A percentile compares a stretch with the other conserved stretches of the same genome.
These are phyloP conservation scores for Phytophthora pseudosyringae DNA, from an alignment of 352 stramenopile genomes.

Conservation along the genomic window DNA sequence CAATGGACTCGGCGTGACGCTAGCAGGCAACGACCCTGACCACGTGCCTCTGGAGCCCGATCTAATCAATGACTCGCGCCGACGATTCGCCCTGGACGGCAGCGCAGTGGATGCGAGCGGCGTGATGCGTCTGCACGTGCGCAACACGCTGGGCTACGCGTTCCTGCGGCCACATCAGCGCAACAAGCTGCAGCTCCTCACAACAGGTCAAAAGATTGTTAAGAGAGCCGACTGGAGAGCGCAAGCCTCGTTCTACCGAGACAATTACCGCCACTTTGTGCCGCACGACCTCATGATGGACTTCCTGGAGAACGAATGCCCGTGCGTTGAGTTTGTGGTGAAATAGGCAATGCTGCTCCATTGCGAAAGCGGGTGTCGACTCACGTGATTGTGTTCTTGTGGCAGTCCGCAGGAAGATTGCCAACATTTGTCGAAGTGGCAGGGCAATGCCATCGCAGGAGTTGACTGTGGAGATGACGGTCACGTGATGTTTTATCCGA, in stretches of 20 bases:
- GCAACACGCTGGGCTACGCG: slow-evolving; percentile 60
- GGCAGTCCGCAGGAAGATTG: slow-evolving; percentile 33
- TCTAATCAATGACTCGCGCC: slow-evolving; percentile 60
- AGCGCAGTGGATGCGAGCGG: slow-evolving; percentile 57
- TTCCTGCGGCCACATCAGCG: slow-evolving; percentile 59
- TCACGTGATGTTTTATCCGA: slow-evolving; percentile 75
- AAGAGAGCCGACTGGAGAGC: background rate
- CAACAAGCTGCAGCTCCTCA: slow-evolving; percentile 29
- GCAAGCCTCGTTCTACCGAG: slow-evolving; percentile 42
- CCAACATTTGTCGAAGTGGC: slow-evolving; percentile 50
- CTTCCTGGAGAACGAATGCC: slow-evolving; percentile 38
- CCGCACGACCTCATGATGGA: slow-evolving; percentile 52
- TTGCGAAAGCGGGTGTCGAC: background rate
- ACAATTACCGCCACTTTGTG: slow-evolving; percentile 51
- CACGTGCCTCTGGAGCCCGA: slow-evolving; percentile 53
- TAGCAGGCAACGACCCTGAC: slow-evolving; percentile 55
- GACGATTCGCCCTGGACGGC: slow-evolving; percentile 28
- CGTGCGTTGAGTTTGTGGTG: slow-evolving; percentile 34
- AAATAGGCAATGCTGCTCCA: slow-evolving; percentile 1
- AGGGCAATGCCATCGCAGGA: slow-evolving; percentile 71
- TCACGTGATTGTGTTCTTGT: background rate
- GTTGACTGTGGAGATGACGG: slow-evolving; percentile 33
- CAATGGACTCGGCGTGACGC: slow-evolving; percentile 54
- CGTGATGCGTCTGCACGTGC: slow-evolving; percentile 56
- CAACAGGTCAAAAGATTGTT: background rate